Evolutionary conservation across 495 filamentous ascomycete genomes (phyloP).

Genomic region (Penicillium manginii): DNA sequence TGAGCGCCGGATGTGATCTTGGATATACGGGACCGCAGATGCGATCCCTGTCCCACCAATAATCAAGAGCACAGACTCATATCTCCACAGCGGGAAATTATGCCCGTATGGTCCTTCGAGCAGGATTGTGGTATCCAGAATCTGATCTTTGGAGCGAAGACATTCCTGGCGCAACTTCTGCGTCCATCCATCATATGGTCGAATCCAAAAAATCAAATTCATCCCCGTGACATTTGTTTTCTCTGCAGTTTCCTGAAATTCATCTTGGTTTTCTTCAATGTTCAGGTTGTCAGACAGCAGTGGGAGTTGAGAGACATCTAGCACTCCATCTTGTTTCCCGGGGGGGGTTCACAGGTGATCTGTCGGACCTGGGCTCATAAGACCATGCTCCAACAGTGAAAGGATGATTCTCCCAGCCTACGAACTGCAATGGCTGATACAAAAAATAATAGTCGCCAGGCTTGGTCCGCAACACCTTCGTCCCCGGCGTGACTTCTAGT

Average conservation of each 20-base stretch:
- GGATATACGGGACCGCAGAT: conserved; percentile 56
- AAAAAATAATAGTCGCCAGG: conserved; percentile 62
- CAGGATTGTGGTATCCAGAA: conserved; percentile 36
- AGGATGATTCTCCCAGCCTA: conserved; percentile 63
- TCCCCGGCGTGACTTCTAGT: conserved; percentile 44
- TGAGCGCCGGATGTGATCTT: conserved; percentile 37
- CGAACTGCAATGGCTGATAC: conserved; percentile 52
- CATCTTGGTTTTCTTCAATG: not conserved
- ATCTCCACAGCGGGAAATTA: conserved; percentile 49
- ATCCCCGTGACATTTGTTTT: conserved; percentile 2
- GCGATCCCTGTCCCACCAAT: conserved; percentile 65
- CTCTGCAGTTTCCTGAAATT: not conserved
- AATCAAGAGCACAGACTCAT: conserved; percentile 58
- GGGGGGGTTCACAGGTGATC: not conserved
- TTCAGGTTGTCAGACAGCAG: conserved; percentile 31
- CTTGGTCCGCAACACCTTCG: conserved; percentile 35
- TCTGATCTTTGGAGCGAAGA: conserved; percentile 21
- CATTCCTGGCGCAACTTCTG: conserved; percentile 45
- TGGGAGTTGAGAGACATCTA: conserved; percentile 37
- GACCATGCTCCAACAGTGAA: conserved; percentile 59
- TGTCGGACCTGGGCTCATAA: conserved; percentile 19
- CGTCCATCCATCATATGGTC: conserved; percentile 56
- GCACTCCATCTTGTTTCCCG: conserved; percentile 5
- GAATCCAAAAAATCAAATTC: conserved; percentile 48
- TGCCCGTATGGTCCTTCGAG: conserved; percentile 66